phyloP scores from a whole-genome alignment of 2,329 filamentous ascomycete species.

The Talaromyces sp. region DNA sequence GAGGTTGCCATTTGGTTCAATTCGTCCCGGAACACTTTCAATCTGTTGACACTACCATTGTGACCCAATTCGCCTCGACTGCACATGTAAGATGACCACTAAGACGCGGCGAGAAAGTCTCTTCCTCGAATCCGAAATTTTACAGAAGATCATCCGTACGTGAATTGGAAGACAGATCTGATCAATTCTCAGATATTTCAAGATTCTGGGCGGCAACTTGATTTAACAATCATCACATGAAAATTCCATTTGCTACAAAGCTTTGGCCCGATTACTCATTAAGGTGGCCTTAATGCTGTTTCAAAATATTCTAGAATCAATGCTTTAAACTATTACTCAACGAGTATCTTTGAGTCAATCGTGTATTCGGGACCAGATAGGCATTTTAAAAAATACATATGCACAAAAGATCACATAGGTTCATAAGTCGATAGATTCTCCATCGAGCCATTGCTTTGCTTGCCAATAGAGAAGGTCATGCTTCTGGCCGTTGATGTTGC shows the following conservation, averaged over 20 bases:
- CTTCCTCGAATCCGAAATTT: slow-evolving; percentile 58
- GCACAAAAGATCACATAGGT: background rate
- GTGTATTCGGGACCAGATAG: too few relatives aligned
- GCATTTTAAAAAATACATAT: background rate
- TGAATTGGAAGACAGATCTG: slow-evolving; percentile 59
- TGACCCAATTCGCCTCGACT: slow-evolving; percentile 66
- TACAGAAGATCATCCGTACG: slow-evolving; percentile 50
- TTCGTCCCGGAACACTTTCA: slow-evolving; percentile 60
- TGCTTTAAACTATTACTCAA: slow-evolving; percentile 66
- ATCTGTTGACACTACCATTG: slow-evolving; percentile 59
- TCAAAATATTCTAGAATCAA: slow-evolving; percentile 55
- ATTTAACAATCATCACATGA: slow-evolving; percentile 34
- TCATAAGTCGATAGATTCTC: slow-evolving; percentile 17
- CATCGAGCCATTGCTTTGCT: slow-evolving; percentile 46
- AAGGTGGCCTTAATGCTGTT: slow-evolving; percentile 54
- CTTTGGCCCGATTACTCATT: slow-evolving; percentile 54
- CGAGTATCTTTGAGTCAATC: slow-evolving; percentile 64
- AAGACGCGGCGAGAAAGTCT: slow-evolving; percentile 59
- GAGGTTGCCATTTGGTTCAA: slow-evolving; percentile 64
- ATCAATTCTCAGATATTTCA: slow-evolving; percentile 44
- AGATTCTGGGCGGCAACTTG: background rate
- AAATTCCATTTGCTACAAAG: slow-evolving; percentile 53
- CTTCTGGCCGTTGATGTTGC: slow-evolving; percentile 37
- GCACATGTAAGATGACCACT: slow-evolving; percentile 64
- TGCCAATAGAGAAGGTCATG: slow-evolving; percentile 47